Evolutionary conservation across 192 early-diverging fungal genomes (phyloP), one percentile per base, ranked within the genome.

Genomic region (Piromyces sp.): DNA sequence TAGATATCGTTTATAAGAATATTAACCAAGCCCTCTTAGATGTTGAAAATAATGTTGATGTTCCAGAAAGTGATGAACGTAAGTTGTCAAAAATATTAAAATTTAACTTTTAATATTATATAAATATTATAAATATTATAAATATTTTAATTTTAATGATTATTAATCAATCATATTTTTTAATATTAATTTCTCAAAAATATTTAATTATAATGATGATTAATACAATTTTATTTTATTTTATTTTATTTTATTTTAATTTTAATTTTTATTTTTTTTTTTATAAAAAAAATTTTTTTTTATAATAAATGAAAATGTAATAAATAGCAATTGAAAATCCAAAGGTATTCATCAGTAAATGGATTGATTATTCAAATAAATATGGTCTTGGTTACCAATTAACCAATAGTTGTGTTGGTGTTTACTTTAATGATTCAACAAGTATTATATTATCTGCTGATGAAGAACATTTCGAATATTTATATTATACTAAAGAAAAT

Each of bases 321-420:
- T 15, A 15, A 15, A 51, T 22, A 51, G 42, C 19, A 22, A 17
- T 68, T 80, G n/a, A 79, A 30, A 29, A 30, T 80, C 85, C 84
- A 82, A 81, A 37, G 30, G 87, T 95, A 30, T 97, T 96, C 82
- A 88, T 99, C 40, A 89, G 90, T 30, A 95, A 94, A 84, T 99
- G 96, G 95, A 89, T 98, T 81, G 93, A 96, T 80, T 93, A 92
- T 82, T 88, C 93, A 17, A 86, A 88, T 82, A 95, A 94, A 42
- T 97, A 96, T 84, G 97, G 97, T 14, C 85, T 98, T 80, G 94
- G 94, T 1, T 99, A 96, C 86, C 89, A 93, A 79, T 85, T 98
- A 81, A 91, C 93, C 30, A 95, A 98, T 84, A 94, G 94, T 16
- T 92, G 92, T 15, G 86, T 90, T 30, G 97, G 96, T 16, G 91